These are phyloP conservation scores for Thraustotheca clavata DNA, from an alignment of 352 stramenopile genomes.

Conservation along the genomic window DNA sequence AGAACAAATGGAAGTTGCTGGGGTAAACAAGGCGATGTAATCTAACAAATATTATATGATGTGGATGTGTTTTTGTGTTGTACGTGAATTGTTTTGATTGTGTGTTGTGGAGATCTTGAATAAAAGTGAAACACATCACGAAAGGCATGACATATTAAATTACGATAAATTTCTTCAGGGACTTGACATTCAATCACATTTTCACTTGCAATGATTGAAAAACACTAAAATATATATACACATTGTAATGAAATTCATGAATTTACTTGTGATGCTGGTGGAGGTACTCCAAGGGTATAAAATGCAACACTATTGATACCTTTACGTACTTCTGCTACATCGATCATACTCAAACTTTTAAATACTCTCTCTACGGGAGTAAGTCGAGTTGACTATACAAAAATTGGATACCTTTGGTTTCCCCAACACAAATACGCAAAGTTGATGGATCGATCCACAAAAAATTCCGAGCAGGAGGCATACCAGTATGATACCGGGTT, in stretches of 20 bases:
- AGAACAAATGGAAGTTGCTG: neutral
- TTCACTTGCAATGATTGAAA: neutral
- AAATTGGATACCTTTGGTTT: neutral
- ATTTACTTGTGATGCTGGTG: neutral
- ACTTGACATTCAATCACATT: neutral
- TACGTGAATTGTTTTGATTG: neutral
- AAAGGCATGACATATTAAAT: neutral
- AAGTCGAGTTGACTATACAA: neutral
- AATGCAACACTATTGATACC: slow-evolving; percentile 6
- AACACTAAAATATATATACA: neutral
- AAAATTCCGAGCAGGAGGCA: neutral
- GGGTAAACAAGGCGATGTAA: neutral
- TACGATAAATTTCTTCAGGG: neutral
- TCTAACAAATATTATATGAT: neutral
- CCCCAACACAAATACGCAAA: neutral
- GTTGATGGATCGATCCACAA: neutral
- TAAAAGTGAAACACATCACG: neutral
- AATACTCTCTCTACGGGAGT: neutral
- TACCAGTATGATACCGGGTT: neutral
- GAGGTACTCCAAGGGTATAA: neutral
- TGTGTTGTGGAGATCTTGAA: neutral
- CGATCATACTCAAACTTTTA: neutral
- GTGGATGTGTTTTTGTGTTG: neutral
- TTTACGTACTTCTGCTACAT: neutral
- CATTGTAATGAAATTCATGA: neutral